A percentile compares a stretch with the other conserved stretches of the same genome.
Evolutionary conservation across 495 filamentous ascomycete species (phyloP).

Genomic region (Neurospora sp.): DNA sequence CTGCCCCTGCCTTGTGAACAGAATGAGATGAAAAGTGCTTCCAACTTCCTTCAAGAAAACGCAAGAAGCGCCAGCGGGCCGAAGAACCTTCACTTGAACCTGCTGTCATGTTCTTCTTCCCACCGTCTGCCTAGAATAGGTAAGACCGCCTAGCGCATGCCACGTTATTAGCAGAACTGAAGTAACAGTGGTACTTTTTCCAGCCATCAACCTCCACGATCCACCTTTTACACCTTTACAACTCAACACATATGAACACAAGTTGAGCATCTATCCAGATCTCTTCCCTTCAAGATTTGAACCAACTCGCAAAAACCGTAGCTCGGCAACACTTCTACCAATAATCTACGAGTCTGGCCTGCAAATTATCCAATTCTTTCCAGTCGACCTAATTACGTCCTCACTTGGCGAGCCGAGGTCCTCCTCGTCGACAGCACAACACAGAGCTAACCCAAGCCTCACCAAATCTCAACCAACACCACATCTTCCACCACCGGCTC

Average conservation of each 20-base stretch:
- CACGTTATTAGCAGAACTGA: background rate
- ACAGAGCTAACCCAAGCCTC: background rate
- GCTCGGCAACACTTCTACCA: background rate
- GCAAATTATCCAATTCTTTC: background rate
- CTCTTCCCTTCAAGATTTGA: background rate
- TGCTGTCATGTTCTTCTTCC: background rate
- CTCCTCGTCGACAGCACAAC: background rate
- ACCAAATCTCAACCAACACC: background rate
- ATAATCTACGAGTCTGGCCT: background rate
- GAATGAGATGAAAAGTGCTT: background rate
- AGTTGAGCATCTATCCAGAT: background rate
- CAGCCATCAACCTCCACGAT: background rate
- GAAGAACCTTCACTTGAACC: background rate
- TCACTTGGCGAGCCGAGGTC: background rate
- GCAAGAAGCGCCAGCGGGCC: background rate
- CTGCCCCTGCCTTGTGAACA: no score
- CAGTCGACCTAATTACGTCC: background rate
- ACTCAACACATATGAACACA: background rate
- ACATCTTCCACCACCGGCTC: background rate
- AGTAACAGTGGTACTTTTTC: background rate
- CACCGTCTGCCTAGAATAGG: background rate
- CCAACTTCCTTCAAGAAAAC: background rate
- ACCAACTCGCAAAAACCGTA: rapidly evolving
- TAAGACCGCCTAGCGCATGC: background rate
- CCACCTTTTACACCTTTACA: background rate